Percentiles rank a stretch among this genome's conserved stretches.
These are phyloP conservation scores for Peniophora sp. DNA, from an alignment of 1,284 basidiomycete species.

Conservation along the genomic window DNA sequence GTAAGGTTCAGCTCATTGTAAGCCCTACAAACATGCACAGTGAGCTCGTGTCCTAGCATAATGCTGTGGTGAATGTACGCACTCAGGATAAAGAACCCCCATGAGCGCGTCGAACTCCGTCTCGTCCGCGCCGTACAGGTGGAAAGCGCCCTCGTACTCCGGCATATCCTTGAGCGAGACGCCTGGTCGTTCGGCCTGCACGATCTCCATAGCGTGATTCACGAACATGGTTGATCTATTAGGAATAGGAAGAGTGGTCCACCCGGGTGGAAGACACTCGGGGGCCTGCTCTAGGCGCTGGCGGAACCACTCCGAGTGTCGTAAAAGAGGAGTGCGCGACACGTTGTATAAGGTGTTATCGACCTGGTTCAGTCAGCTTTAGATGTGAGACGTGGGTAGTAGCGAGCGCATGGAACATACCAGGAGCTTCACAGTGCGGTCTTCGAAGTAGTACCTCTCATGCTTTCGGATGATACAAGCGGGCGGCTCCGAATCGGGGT, in stretches of 20 bases:
- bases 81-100: slow-evolving; percentile 5
- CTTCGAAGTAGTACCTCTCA: too few species aligned
- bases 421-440: too few species aligned
- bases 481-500: too few species aligned
- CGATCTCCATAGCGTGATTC: not conserved
- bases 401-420: too few species aligned
- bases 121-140: slow-evolving; percentile 1
- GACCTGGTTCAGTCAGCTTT: slow-evolving; percentile 1
- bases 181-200: not conserved
- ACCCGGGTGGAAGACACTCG: not conserved
- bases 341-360: slow-evolving; percentile 1
- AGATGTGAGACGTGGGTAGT: too few species aligned
- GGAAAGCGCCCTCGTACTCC: not conserved
- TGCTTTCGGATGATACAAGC: too few species aligned
- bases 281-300: not conserved
- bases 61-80: not conserved
- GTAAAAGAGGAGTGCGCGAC: slow-evolving; percentile 1
- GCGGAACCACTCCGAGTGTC: not conserved
- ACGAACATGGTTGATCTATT: not conserved
- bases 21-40: slow-evolving; percentile 3
- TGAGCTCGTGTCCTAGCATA: not conserved
- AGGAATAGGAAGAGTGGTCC: not conserved
- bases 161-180: not conserved
- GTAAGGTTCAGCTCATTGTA: slow-evolving; percentile 4
- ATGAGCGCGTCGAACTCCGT: slow-evolving; percentile 8